Evolutionary conservation across 108 stramenopile species (phyloP).

Genomic region (Schizochytrium sp.): DNA sequence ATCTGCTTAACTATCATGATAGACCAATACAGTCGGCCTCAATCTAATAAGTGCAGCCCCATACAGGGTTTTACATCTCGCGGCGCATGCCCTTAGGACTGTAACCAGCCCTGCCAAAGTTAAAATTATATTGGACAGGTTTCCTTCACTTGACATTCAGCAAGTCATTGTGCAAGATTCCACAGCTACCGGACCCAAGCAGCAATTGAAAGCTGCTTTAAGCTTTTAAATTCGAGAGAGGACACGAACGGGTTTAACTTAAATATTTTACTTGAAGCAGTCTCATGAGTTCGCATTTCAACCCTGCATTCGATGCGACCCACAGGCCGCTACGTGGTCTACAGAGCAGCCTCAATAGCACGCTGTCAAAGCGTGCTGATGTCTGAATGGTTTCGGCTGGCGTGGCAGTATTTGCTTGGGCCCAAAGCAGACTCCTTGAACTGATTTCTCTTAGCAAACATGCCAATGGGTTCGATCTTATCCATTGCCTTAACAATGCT

Average conservation of each 20-base stretch:
- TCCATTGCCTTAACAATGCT: conserved; percentile 9
- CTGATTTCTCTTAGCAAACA: neutral
- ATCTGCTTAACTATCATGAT: too few relatives aligned
- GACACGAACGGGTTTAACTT: neutral
- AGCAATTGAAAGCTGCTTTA: conserved; percentile 3
- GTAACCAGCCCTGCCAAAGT: conserved; percentile 7
- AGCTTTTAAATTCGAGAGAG: neutral
- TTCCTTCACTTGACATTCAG: neutral
- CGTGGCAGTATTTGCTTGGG: neutral
- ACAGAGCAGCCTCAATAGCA: conserved; percentile 29
- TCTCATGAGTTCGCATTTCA: conserved; percentile 18
- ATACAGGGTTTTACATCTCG: too few relatives aligned
- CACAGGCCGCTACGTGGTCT: conserved; percentile 42
- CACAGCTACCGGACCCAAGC: neutral
- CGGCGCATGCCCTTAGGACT: neutral
- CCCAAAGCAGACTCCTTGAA: conserved; percentile 55
- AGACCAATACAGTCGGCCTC: too few relatives aligned
- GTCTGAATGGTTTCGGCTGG: conserved; percentile 33
- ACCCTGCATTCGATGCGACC: conserved; percentile 15
- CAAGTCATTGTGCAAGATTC: conserved; percentile 9
- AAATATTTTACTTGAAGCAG: conserved; percentile 40
- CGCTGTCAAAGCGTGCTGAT: neutral
- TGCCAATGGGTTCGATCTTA: conserved; percentile 63
- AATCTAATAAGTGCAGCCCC: too few relatives aligned
- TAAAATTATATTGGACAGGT: neutral